Evolutionary conservation across 345 rosid genomes (phyloP).

Genomic region (Gossypium anomalum): DNA sequence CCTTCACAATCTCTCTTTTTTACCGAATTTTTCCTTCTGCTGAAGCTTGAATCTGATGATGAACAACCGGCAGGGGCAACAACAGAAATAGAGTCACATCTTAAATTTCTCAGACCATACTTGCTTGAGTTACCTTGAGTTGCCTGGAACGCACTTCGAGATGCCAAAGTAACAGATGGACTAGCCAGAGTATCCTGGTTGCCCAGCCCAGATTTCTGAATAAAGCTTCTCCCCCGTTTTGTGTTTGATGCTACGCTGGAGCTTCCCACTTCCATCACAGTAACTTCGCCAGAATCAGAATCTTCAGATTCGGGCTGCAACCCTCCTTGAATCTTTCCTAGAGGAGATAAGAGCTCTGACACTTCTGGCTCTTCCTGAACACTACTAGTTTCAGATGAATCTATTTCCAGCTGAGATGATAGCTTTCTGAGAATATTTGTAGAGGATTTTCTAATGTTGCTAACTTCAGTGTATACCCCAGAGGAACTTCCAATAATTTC

Average conservation of each 20-base stretch:
- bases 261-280: slow-evolving; percentile 38
- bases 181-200: slow-evolving; percentile 32
- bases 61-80: slow-evolving; percentile 44
- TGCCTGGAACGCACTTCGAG: slow-evolving; percentile 40
- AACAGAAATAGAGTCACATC: slow-evolving; percentile 55
- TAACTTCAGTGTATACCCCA: slow-evolving; percentile 32
- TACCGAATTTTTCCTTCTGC: slow-evolving; percentile 34
- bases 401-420: slow-evolving; percentile 39
- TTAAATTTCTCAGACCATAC: slow-evolving; percentile 43
- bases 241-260: slow-evolving; percentile 46
- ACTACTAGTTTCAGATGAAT: slow-evolving; percentile 26
- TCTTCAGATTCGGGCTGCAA: slow-evolving; percentile 28
- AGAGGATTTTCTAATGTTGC: slow-evolving; percentile 28
- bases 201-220: slow-evolving; percentile 41
- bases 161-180: slow-evolving; percentile 33
- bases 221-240: slow-evolving; percentile 39
- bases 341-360: slow-evolving; percentile 27
- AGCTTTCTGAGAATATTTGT: slow-evolving; percentile 41
- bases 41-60: slow-evolving; percentile 43
- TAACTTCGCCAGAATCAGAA: slow-evolving; percentile 26
- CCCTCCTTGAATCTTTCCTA: slow-evolving; percentile 44
- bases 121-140: slow-evolving; percentile 31
- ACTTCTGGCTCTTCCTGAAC: slow-evolving; percentile 50
- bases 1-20: slow-evolving; percentile 54
- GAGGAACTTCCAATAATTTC: slow-evolving; percentile 70